phyloP scores from a whole-genome alignment of 2,329 filamentous ascomycete genomes.

The Curvularia lunata region DNA sequence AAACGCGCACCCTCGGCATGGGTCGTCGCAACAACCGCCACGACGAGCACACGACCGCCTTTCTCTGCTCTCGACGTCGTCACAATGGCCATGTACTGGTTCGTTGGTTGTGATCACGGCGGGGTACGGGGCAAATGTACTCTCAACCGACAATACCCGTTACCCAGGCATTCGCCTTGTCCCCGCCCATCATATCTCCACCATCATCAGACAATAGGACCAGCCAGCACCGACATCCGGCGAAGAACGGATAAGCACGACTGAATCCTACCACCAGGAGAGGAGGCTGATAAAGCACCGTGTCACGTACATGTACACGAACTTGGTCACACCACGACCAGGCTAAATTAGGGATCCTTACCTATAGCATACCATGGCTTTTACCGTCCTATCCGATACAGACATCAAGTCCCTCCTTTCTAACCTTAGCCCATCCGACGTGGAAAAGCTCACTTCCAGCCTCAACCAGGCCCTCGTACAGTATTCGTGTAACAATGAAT shows the following conservation, averaged over 20 bases:
- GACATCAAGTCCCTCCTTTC: constrained; percentile 44
- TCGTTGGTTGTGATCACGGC: neutral
- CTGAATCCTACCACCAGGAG: neutral
- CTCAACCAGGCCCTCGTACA: constrained; percentile 38
- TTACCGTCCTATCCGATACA: constrained; percentile 26
- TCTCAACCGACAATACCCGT: neutral
- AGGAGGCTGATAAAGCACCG: neutral
- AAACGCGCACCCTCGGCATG: neutral
- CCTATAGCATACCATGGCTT: constrained; percentile 9
- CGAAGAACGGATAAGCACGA: no score
- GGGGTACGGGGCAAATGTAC: neutral
- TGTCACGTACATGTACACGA: no score
- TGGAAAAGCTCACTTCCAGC: constrained; percentile 7
- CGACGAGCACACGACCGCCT: neutral
- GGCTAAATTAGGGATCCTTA: neutral
- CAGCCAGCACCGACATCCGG: neutral
- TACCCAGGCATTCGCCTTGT: neutral
- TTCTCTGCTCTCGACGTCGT: neutral
- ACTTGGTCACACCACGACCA: no score
- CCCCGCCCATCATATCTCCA: neutral
- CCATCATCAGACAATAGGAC: neutral
- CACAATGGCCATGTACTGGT: neutral
- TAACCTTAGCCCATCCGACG: constrained; percentile 32
- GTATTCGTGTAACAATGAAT: constrained; percentile 27
- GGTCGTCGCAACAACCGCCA: neutral